These are phyloP conservation scores for Rutidosis leptorrhynchoides DNA, from an alignment of 129 eudicot species.

Conservation along the genomic window DNA sequence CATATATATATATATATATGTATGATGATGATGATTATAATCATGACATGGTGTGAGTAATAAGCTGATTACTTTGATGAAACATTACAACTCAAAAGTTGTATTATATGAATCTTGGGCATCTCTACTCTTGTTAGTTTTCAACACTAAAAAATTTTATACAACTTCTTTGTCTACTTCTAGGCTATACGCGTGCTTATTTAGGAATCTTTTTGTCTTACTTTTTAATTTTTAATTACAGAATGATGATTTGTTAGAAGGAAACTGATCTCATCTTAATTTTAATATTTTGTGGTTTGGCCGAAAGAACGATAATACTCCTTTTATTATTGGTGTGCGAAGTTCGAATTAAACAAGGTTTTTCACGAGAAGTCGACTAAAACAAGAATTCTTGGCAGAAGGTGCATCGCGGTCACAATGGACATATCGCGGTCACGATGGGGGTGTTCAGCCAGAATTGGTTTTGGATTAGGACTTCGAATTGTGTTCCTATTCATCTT, in stretches of 20 bases:
- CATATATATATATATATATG: too few relatives aligned
- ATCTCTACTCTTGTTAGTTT: neutral
- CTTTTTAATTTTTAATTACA: neutral
- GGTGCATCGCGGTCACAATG: too few relatives aligned
- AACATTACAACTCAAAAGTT: conserved; percentile 11
- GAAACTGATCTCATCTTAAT: neutral
- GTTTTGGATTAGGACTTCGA: too few relatives aligned
- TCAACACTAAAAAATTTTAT: neutral
- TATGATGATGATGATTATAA: neutral
- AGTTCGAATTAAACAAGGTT: neutral
- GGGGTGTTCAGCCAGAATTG: too few relatives aligned
- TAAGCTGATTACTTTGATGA: neutral
- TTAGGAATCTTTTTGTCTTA: neutral
- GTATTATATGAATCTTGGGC: neutral
- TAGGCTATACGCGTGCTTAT: conserved; percentile 5
- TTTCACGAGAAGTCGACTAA: too few relatives aligned
- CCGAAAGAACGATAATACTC: too few relatives aligned
- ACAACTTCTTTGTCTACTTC: too few relatives aligned
- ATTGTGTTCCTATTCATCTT: too few relatives aligned
- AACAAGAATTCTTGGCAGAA: too few relatives aligned
- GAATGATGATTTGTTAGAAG: neutral
- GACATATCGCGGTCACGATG: too few relatives aligned
- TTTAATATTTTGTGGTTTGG: neutral
- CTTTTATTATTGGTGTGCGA: too few relatives aligned
- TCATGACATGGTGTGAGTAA: too few relatives aligned